Conservation (phyloP, 805 yeast genomes). For the Vanderwaltozyma tropicalis region DNA sequence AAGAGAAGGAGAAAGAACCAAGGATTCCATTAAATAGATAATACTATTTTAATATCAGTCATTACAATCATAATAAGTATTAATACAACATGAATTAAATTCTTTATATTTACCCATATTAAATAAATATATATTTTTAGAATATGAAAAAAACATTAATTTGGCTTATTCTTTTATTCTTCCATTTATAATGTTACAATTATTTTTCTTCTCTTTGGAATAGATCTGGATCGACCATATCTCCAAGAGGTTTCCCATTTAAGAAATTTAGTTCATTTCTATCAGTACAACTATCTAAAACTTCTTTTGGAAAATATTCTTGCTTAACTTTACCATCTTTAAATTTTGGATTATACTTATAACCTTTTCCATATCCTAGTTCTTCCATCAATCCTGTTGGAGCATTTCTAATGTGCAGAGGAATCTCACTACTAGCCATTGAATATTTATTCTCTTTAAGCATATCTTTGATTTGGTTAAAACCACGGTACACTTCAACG, state of each 20-base stretch:
- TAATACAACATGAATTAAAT: background rate
- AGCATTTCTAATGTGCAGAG: slow-evolving; percentile 83
- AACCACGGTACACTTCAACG: slow-evolving; percentile 75
- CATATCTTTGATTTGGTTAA: slow-evolving; percentile 52
- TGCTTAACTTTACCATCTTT: slow-evolving; percentile 65
- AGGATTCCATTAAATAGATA: slow-evolving; percentile 17
- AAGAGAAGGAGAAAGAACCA: slow-evolving; percentile 36
- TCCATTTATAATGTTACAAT: background rate
- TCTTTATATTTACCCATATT: no score
- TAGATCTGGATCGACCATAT: slow-evolving; percentile 34
- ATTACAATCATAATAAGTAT: background rate
- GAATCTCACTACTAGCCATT: slow-evolving; percentile 44
- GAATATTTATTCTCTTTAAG: slow-evolving; percentile 41
- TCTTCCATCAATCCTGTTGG: slow-evolving; percentile 89
- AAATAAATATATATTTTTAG: no score
- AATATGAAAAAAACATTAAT: no score
- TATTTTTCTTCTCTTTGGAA: background rate
- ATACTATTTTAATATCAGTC: background rate
- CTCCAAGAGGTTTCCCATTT: slow-evolving; percentile 46
- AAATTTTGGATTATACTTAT: slow-evolving; percentile 82
- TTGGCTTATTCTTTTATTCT: no score
- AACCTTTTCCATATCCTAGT: slow-evolving; percentile 71
- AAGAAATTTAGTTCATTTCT: slow-evolving; percentile 38
- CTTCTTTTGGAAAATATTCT: slow-evolving; percentile 58
- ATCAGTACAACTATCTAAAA: slow-evolving; percentile 24